A percentile compares a stretch with the other conserved stretches of the same genome.
Conservation (phyloP, 257 asterid genomes). For the Sherardia arvensis region DNA sequence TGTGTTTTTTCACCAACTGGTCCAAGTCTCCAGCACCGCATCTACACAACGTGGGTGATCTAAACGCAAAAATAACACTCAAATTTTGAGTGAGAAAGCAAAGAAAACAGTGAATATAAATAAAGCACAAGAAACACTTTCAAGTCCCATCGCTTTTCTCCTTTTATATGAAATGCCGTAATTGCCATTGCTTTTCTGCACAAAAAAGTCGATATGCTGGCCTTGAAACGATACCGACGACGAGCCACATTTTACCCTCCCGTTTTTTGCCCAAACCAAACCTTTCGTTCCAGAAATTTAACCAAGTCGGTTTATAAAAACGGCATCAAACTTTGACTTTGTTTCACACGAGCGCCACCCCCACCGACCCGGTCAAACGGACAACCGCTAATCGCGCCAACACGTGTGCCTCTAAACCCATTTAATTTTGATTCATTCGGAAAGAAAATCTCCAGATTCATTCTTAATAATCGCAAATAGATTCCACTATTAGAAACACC, state of each 20-base stretch:
- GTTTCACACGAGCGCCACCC: conserved; percentile 15
- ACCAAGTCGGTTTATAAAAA: neutral
- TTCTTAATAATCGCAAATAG: neutral
- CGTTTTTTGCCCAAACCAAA: neutral
- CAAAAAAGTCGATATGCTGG: neutral
- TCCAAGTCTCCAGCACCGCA: neutral
- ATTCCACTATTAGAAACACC: neutral
- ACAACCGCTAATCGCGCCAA: conserved; percentile 39
- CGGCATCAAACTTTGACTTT: conserved; percentile 8
- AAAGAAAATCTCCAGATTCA: neutral
- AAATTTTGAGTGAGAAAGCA: neutral
- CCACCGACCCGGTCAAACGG: conserved; percentile 26
- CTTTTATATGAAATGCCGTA: neutral
- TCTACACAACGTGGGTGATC: neutral
- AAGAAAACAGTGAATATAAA: neutral
- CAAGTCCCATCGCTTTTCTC: conserved; percentile 9
- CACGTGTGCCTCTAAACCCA: conserved; percentile 18
- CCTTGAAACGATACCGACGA: neutral
- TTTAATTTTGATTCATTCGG: neutral
- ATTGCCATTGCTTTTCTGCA: conserved; percentile 2
- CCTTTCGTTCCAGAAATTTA: neutral
- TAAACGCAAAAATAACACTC: neutral
- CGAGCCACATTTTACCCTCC: neutral
- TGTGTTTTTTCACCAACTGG: neutral
- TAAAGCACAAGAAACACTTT: neutral